Evolutionary conservation across 805 yeast species (phyloP).

Genomic region (Yamadazyma insecticola): DNA sequence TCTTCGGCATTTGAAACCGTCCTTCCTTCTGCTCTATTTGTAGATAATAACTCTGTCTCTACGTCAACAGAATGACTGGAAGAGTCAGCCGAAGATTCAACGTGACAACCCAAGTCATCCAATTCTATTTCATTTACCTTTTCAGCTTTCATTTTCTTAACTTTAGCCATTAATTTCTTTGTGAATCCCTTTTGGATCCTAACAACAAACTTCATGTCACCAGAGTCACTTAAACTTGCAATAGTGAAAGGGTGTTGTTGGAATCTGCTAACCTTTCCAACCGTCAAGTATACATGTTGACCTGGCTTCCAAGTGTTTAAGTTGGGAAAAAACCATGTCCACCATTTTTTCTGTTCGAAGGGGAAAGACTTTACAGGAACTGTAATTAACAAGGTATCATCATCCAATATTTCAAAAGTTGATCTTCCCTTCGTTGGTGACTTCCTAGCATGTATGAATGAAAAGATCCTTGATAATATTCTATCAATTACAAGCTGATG

Average conservation of each 20-base stretch:
- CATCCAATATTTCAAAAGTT: conserved; percentile 36
- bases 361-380: conserved; percentile 27
- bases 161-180: conserved; percentile 23
- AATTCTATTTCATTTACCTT: conserved; percentile 9
- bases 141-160: conserved; percentile 17
- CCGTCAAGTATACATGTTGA: conserved; percentile 41
- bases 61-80: conserved; percentile 4
- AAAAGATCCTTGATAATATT: conserved; percentile 23
- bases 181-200: conserved; percentile 43
- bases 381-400: conserved; percentile 33
- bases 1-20: conserved; percentile 1
- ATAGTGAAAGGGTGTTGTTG: conserved; percentile 49
- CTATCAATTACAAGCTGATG: conserved; percentile 41
- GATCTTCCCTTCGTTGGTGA: conserved; percentile 38
- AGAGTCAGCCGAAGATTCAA: neutral
- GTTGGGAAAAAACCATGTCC: conserved; percentile 26
- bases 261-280: conserved; percentile 29
- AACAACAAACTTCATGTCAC: conserved; percentile 37
- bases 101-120: too few relatives aligned
- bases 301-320: conserved; percentile 44
- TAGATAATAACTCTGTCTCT: conserved; percentile 9
- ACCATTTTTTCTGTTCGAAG: conserved; percentile 20
- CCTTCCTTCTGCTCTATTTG: conserved; percentile 1
- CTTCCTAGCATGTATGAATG: conserved; percentile 25
- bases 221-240: conserved; percentile 32